Evolutionary conservation across 73 alveolate species (phyloP), one percentile per base, ranked within the genome.

Genomic region (Paramecium primaurelia): DNA sequence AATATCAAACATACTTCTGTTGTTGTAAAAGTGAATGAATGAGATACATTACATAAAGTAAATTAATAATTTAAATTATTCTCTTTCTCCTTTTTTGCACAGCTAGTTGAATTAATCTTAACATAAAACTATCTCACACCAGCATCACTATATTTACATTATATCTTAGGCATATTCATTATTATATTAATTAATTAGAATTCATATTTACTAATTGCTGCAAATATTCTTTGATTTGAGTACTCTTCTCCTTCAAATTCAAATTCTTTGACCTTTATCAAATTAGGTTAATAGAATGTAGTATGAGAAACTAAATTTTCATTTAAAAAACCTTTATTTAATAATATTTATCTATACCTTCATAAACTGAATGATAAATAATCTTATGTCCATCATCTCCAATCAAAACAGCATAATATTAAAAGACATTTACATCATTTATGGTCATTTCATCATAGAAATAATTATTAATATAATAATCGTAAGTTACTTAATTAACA

Each of bases 341-440:
- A 28, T 64, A 4, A 34, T 64, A 8, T 64, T 14, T 28, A 12
- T 32, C 1, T 26, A 32, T 64, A 45, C 75, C 91, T n/a, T 80
- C 4, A 80, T 80, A 80, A 8, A 80, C 2, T 26, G 91, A 80
- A 18, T 80, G 91, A 80, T 80, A 80, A 3, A 80, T 25, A n/a
- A 80, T 80, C 58, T 80, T 18, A 80, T 80, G 91, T 14, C 77
- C 91, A 45, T 80, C 91, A 32, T 80, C 91, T 11, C 91, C 91
- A 32, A 80, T 49, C 32, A 80, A 80, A 1, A 80, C 91, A 32
- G 91, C 91, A 28, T 80, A 80, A 80, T 80, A 42, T 10, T 80
- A 30, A 49, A 80, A 80, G 4, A 80, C 91, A 80, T 14, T 26
- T 22, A 80, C 91, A 44, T 47, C 73, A 45, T 45, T 80, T 0